Evolutionary conservation across 192 early-diverging fungal genomes (phyloP), one percentile per base, ranked within the genome.

Genomic region (Coemansia sp.): DNA sequence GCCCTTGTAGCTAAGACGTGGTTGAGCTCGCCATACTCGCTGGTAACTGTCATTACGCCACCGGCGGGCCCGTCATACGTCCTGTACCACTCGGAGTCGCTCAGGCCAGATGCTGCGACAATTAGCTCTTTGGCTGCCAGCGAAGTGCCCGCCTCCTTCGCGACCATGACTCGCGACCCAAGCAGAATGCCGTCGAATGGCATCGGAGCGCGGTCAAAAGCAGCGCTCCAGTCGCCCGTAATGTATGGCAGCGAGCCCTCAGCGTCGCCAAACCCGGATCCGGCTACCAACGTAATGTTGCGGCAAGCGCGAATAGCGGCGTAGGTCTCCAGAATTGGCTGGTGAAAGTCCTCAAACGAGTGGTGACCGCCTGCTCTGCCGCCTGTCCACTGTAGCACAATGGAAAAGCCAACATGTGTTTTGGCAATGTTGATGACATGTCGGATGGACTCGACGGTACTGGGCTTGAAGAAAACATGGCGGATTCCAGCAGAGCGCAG

Each of bases 121-220:
- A 98, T 95, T 39, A 93, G 86, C 70, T 95, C 81, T 84, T 96
- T 98, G 48, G 90, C 92, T 3, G 77, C 88, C 1, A 70, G 81
- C 21, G 91, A 92, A 3, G 94, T 89, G 37, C 86, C 74, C 43
- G 87, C 88, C 77, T 98, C 95, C 72, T 92, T 90, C 48, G 95
- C 91, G 34, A 94, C 93, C 93, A 98, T 94, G 58, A 96, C 86
- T 62, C 93, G 92, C n/a, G 94, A 96, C n/a, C 92, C 96, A 61
- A 98, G 90, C 58, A 98, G 79, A 28, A 96, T 82, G 79, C 94
- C 96, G 70, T 98, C 96, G 69, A 94, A 92, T 3, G 96, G 96
- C 96, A 98, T 98, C 38, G 94, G 89, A 10, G 93, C 89, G 61
- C 86, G 87, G 53, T 88, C 93, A 68, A 88, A 93, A 50, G 82